Base-by-base conservation (phyloP, 2,329 filamentous ascomycete species). In the Conoideocrella luteorostrata region DNA sequence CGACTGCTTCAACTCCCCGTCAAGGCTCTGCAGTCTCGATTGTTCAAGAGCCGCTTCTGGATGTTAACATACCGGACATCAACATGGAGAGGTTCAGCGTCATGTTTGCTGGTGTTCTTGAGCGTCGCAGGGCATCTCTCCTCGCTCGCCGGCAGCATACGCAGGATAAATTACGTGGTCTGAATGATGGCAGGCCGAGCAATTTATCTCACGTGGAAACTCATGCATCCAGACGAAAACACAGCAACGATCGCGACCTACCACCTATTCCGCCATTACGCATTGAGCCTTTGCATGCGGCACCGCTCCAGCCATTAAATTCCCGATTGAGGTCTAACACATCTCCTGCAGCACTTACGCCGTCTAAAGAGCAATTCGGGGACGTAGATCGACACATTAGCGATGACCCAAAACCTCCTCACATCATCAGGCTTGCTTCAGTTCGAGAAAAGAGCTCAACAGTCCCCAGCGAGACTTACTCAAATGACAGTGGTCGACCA, bases 11-110 rank as follows among this genome's bases (percentile, higher is more conserved):
- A 26, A 30, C 28, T 17, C 18, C 29, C 7, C 21, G 12, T 11
- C n/a, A 7, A 12, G 15, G 21, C 4, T 24, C 26, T 6, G 11
- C 23, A 34, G 36, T 32, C 20, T 24, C 21, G 17, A 5, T 20
- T 17, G 22, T 7, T 18, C 29, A 23, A n/a, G 50, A 54, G 7
- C 55, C 57, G 1, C 45, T 84, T 6, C 68, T 96, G 17, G 74
- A 89, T 53, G 75, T 96, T 13, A 80, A 90, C 41, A 93, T 96
- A 45, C 90, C 91, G 1, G 77, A 78, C 39, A 75, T 86, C 44
- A 80, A 84, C 49, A 73, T 97, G 74, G 91, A 96, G 60, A 74
- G 91, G 39, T 97, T 95, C 54, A 95, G 89, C 54, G 78, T 96
- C 51, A 96, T 96, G 90, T 96, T 97, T 58, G 80, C 83, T 44